Evolutionary conservation across 2,329 filamentous ascomycete genomes (phyloP), one percentile per base, ranked within the genome.

Genomic region (Monosporascus sp.): DNA sequence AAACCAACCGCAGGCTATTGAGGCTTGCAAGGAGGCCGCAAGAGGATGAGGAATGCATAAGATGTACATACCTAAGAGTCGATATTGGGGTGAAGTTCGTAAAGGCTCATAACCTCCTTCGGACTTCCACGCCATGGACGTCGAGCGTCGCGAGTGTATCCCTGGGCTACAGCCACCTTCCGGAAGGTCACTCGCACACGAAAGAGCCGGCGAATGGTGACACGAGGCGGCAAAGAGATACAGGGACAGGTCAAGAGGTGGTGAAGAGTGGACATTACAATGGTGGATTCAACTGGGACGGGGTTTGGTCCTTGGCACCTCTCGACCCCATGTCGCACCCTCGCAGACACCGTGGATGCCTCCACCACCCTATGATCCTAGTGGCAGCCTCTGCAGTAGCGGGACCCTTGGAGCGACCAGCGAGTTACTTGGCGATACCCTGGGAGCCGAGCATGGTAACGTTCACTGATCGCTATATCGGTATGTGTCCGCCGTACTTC

Each of bases 261-360:
- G 36, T 40, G 46, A 52, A 48, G 44, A 52, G 47, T 53, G 58
- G 56, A 53, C 49, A 50, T 56, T 52, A 52, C 50, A 51, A 48
- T 41, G 48, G 61, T 55, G 58, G 58, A 57, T 59, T 59, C 58
- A 61, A 55, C 56, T 37, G 53, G 54, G 58, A 64, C 62, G 62
- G 63, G 64, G 59, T 14, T 57, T 57, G 47, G 34, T 22, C 52
- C 62, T 66, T 66, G 64, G 64, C 64, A 50, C 63, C 64, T 64
- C 56, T 65, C 44, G 40, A 52, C 59, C 56, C 61, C 64, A 60
- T 59, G 63, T 60, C 56, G 53, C 52, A 44, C 56, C 58, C 62
- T 60, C 56, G 59, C 52, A 58, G 55, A 51, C 59, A 57, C 58
- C 56, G 56, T 58, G 51, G 52, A 60, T 54, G 51, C 54, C 59